These are phyloP conservation scores for Xylariaceae sp. DNA, from an alignment of 2,329 filamentous ascomycete genomes.

Conservation along the genomic window DNA sequence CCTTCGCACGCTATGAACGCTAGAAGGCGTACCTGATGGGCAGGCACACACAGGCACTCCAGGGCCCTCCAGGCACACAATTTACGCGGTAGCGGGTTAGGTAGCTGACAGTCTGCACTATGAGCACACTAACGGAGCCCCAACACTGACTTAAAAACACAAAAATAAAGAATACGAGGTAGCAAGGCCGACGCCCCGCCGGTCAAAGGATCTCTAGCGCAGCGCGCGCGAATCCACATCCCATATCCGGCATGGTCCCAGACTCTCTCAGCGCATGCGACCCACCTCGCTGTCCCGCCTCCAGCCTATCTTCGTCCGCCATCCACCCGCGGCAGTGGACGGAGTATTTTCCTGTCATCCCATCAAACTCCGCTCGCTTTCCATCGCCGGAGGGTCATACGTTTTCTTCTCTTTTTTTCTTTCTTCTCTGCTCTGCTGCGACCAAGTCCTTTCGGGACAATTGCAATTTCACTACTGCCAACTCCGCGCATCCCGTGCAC, in stretches of 20 bases:
- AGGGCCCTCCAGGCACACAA: too few relatives aligned
- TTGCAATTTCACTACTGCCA: neutral
- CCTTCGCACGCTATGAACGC: neutral
- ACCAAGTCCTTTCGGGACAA: neutral
- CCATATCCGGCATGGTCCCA: conserved; percentile 16
- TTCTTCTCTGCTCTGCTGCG: neutral
- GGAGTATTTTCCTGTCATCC: conserved; percentile 12
- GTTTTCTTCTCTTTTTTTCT: conserved; percentile 10
- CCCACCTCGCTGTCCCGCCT: conserved; percentile 8
- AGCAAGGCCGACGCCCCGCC: conserved; percentile 9
- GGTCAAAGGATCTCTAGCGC: conserved; percentile 14
- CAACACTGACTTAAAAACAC: neutral
- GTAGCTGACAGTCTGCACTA: neutral
- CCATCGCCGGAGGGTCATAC: conserved; percentile 3
- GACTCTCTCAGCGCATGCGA: conserved; percentile 1
- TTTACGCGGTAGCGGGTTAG: neutral
- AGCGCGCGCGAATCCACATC: conserved; percentile 9
- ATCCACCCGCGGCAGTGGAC: neutral
- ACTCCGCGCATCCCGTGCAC: neutral
- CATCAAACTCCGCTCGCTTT: conserved; percentile 19
- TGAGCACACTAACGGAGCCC: neutral
- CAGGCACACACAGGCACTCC: too few relatives aligned
- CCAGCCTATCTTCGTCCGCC: neutral
- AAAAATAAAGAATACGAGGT: conserved; percentile 17
- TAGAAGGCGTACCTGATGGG: too few relatives aligned